Conservation (phyloP, 257 asterid species). For the Solanum appendiculatum region DNA sequence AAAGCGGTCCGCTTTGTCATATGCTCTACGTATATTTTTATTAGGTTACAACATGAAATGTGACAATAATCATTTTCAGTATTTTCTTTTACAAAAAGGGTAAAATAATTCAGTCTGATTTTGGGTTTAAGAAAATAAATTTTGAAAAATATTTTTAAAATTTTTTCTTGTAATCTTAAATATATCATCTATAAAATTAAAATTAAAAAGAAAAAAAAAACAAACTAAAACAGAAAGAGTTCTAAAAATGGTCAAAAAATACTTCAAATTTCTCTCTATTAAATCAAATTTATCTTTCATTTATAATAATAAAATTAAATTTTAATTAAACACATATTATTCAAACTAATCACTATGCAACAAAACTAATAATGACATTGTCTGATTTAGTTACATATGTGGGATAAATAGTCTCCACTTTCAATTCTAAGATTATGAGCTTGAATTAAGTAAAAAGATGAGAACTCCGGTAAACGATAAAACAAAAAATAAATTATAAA, state of each 20-base stretch:
- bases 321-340: accelerated
- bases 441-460: too few species aligned
- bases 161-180: too few species aligned
- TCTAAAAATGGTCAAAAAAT: background rate
- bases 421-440: too few species aligned
- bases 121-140: too few species aligned
- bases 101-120: background rate
- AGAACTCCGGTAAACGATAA: too few species aligned
- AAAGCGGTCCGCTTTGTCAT: background rate
- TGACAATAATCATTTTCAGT: background rate
- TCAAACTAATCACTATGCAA: too few species aligned
- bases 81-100: background rate
- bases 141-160: too few species aligned
- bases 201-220: background rate
- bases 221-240: accelerated
- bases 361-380: too few species aligned
- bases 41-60: background rate
- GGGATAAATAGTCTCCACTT: background rate
- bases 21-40: too few species aligned
- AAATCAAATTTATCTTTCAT: background rate
- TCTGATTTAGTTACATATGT: background rate
- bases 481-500: too few species aligned
- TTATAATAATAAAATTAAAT: too few species aligned
- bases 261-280: accelerated
- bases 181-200: too few species aligned